Conservation (phyloP, 2,329 filamentous ascomycete species). For the Lecanicillium sp. region DNA sequence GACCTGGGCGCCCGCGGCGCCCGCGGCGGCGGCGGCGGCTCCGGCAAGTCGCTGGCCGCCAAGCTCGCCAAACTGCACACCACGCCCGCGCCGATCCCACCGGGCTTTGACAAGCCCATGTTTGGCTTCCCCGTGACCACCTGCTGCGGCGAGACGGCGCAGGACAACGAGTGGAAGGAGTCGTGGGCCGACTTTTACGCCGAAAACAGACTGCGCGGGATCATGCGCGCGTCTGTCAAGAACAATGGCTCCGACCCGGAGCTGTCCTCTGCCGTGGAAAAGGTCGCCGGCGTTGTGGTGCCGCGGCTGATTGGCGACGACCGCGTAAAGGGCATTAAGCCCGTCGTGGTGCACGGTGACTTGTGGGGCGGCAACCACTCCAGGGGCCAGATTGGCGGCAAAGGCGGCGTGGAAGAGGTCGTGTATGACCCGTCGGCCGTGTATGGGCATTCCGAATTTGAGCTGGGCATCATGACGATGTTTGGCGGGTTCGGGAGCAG, state of each 20-base stretch:
- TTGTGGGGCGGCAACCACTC: conserved; percentile 87
- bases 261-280: conserved; percentile 56
- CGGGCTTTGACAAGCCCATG: conserved; percentile 49
- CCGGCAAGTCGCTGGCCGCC: conserved; percentile 54
- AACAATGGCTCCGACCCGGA: conserved; percentile 59
- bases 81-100: conserved; percentile 60
- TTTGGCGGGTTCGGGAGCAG: conserved; percentile 74
- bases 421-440: conserved; percentile 76
- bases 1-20: conserved; percentile 45
- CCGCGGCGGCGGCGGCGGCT: conserved; percentile 30
- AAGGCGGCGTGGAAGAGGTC: conserved; percentile 57
- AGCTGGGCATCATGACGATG: conserved; percentile 92
- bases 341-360: conserved; percentile 83
- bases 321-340: conserved; percentile 57
- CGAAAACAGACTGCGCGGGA: conserved; percentile 61
- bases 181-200: conserved; percentile 86
- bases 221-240: conserved; percentile 49
- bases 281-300: conserved; percentile 57
- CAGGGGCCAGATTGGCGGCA: conserved; percentile 51
- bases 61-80: conserved; percentile 76
- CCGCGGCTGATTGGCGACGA: conserved; percentile 66
- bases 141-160: conserved; percentile 77
- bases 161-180: conserved; percentile 65
- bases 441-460: conserved; percentile 84
- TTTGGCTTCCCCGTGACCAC: conserved; percentile 84